Base-by-base conservation (phyloP, 2,329 filamentous ascomycete species). In the Colletotrichum sp. region DNA sequence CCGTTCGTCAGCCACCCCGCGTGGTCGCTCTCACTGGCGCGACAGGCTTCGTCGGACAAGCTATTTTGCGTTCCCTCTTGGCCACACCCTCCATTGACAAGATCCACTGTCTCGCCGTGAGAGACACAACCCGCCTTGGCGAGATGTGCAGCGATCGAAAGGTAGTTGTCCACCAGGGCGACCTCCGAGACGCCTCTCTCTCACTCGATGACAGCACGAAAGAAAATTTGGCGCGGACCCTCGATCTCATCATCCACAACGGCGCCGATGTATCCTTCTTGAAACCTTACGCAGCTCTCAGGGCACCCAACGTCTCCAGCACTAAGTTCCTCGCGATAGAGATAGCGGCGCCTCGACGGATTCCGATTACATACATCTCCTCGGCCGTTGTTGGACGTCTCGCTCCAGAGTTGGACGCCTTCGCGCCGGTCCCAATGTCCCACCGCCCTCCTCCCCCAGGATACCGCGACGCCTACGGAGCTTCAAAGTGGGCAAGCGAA, bases 231-330 rank as follows among this genome's bases (percentile, higher is more conserved):
- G 67, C 72, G 7, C 26, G 21, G 12, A 65, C 78, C 6, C 83
- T 81, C 2, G 84, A 89, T 77, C 79, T 88, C 5, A 88, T 93
- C 68, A 88, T 94, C 26, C 92, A 89, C 78, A 83, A 82, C 59
- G 87, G 86, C 15, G 86, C 86, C 13, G 82, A 84, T 64, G 79
- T 80, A 12, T 83, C 77, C 12, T 85, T 79, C 78, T 70, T 80
- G 71, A 82, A 86, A 69, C 71, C 75, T 5, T 87, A 85, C 77
- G 44, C 72, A 2, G 71, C 78, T 2, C 76, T 86, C 0, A 65
- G 78, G 6, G 32, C 26, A 1, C 21, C 79, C 9, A 86, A 86
- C 71, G 70, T 86, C 2, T 15, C 36, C 0, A 80, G 83, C 1
- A 83, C 81, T 3, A 62, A 62, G 2, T 78, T 39, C 78, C 81